These are phyloP conservation scores for Annulohypoxylon bovei DNA, from an alignment of 495 filamentous ascomycete genomes.

Conservation along the genomic window DNA sequence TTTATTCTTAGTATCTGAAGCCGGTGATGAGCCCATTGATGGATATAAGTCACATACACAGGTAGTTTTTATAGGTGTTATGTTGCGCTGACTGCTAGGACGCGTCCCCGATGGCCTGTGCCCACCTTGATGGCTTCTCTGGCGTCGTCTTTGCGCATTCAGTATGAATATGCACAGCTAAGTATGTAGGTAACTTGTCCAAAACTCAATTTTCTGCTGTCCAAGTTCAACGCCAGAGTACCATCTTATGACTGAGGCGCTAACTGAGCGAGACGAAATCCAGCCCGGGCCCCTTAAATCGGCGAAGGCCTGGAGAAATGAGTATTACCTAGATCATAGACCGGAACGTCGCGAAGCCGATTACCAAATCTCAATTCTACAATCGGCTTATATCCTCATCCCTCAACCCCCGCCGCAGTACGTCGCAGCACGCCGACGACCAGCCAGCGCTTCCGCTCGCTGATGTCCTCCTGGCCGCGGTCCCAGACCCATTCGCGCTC, in stretches of 20 bases:
- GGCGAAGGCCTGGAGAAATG: not conserved
- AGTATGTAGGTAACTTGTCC: too few species aligned
- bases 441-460: conserved; percentile 78
- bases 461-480: conserved; percentile 69
- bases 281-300: not conserved
- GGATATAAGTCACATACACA: not conserved
- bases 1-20: not conserved
- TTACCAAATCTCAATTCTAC: not conserved
- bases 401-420: not conserved
- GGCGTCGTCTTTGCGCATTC: not conserved
- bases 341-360: not conserved
- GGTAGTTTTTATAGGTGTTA: not conserved
- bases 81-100: not conserved
- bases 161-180: not conserved
- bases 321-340: not conserved
- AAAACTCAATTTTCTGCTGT: too few species aligned
- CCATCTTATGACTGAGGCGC: not conserved
- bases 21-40: not conserved
- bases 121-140: not conserved
- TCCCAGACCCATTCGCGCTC: conserved; percentile 74
- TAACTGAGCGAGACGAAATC: not conserved
- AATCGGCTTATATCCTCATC: not conserved
- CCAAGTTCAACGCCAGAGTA: too few species aligned
- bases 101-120: not conserved
- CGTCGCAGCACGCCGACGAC: conserved; percentile 72